These are phyloP conservation scores for Lycium barbarum DNA, from an alignment of 257 asterid genomes.

Conservation along the genomic window DNA sequence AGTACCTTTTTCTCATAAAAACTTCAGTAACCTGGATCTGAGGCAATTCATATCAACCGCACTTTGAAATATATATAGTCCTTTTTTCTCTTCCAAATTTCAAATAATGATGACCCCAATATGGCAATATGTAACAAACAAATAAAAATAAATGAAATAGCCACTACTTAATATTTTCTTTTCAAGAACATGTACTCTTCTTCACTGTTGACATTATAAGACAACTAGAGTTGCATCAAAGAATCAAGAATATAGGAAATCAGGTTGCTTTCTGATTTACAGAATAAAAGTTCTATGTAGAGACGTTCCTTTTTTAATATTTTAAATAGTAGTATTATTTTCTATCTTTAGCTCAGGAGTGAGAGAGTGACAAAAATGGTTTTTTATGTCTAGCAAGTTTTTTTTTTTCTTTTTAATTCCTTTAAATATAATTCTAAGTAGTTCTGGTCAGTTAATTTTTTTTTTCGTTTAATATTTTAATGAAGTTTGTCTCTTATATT, in stretches of 20 bases:
- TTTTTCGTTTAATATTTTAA: too few species aligned
- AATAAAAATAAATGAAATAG: slow-evolving; percentile 1
- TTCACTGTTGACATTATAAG: not conserved
- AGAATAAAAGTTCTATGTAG: not conserved
- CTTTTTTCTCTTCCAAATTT: not conserved
- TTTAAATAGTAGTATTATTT: not conserved
- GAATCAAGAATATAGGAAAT: slow-evolving; percentile 31
- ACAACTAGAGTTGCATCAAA: slow-evolving; percentile 1
- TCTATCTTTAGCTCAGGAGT: slow-evolving; percentile 13
- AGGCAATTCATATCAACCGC: slow-evolving; percentile 61
- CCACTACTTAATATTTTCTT: slow-evolving; percentile 34
- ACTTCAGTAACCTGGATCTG: slow-evolving; percentile 85
- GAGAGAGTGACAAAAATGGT: not conserved
- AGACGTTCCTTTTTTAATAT: not conserved
- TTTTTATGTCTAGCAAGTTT: too few species aligned
- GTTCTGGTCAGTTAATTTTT: too few species aligned
- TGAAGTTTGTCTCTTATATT: not conserved
- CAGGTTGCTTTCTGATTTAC: not conserved
- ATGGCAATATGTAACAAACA: not conserved
- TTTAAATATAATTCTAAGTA: too few species aligned
- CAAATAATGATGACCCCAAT: not conserved
- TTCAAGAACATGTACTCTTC: slow-evolving; percentile 34
- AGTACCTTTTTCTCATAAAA: slow-evolving; percentile 44
- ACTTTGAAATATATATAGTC: slow-evolving; percentile 21
- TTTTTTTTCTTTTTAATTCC: too few species aligned